phyloP scores from a whole-genome alignment of 2,329 filamentous ascomycete genomes.

The Zymoseptoria passerinii region DNA sequence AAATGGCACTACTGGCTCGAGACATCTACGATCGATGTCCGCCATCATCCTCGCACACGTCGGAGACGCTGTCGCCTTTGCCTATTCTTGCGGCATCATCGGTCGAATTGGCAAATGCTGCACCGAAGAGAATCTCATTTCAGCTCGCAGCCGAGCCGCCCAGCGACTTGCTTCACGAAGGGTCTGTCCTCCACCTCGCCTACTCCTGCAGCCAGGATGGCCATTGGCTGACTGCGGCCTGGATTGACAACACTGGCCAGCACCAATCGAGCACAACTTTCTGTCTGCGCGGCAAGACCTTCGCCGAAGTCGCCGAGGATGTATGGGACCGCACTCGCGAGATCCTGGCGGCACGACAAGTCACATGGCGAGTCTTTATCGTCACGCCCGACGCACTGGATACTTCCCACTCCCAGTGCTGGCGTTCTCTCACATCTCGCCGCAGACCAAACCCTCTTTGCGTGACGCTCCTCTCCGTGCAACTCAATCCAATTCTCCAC shows the following conservation, averaged over 20 bases:
- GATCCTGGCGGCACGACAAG: slow-evolving; percentile 60
- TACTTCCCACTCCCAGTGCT: slow-evolving; percentile 14
- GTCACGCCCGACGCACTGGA: slow-evolving; percentile 32
- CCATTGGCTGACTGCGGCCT: slow-evolving; percentile 69
- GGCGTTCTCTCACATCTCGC: slow-evolving; percentile 19
- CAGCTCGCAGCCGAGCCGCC: slow-evolving; percentile 61
- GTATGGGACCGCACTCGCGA: slow-evolving; percentile 68
- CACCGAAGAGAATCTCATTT: slow-evolving; percentile 68
- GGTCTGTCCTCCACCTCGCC: slow-evolving; percentile 70
- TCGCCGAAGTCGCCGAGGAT: slow-evolving; percentile 60
- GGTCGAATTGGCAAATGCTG: slow-evolving; percentile 61
- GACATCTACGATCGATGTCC: slow-evolving; percentile 72
- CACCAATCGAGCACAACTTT: slow-evolving; percentile 67
- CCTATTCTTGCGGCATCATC: slow-evolving; percentile 55
- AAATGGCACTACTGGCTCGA: slow-evolving; percentile 49
- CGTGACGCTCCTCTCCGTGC: slow-evolving; percentile 21
- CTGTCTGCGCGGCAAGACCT: slow-evolving; percentile 54
- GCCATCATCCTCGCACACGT: slow-evolving; percentile 28
- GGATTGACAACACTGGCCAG: slow-evolving; percentile 69
- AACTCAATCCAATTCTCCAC: slow-evolving; percentile 14
- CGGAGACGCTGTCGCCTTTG: slow-evolving; percentile 28
- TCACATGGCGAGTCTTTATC: slow-evolving; percentile 70
- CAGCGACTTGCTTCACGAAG: slow-evolving; percentile 65
- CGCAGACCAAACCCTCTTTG: slow-evolving; percentile 33
- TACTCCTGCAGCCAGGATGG: slow-evolving; percentile 69